Evolutionary conservation across 805 yeast species (phyloP).

Genomic region (Metschnikowia cubensis): DNA sequence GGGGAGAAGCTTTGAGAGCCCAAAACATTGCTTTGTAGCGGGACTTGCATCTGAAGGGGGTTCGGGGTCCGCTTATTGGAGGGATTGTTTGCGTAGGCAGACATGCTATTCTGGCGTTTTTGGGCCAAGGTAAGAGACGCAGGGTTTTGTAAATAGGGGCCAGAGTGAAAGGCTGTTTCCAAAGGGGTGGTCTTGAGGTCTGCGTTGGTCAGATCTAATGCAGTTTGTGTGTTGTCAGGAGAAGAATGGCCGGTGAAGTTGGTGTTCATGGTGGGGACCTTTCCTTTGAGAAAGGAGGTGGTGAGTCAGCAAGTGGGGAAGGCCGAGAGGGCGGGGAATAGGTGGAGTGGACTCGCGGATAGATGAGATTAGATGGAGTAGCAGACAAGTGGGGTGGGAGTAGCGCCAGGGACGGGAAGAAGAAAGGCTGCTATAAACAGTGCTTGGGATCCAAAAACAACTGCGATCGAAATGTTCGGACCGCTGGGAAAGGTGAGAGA

Average conservation of each 20-base stretch:
- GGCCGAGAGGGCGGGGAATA: background rate
- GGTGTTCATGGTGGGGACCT: conserved; percentile 13
- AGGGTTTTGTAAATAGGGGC: conserved; percentile 5
- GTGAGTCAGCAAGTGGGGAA: conserved; percentile 4
- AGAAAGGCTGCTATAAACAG: background rate
- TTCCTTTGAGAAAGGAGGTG: conserved; percentile 2
- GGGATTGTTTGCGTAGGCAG: conserved; percentile 29
- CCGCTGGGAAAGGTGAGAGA: conserved; percentile 1
- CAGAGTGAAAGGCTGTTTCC: conserved; percentile 3
- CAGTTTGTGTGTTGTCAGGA: conserved; percentile 6
- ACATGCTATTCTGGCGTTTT: conserved; percentile 39
- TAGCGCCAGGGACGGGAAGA: background rate
- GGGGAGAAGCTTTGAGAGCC: conserved; percentile 12
- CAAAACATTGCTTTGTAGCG: conserved; percentile 14
- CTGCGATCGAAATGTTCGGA: conserved; percentile 5
- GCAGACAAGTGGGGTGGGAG: background rate
- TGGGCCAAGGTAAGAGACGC: conserved; percentile 21
- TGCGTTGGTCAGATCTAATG: conserved; percentile 3
- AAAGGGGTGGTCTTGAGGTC: background rate
- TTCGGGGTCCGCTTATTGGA: conserved; percentile 35
- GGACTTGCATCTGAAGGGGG: conserved; percentile 16
- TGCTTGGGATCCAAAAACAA: conserved; percentile 1
- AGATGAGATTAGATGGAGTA: background rate
- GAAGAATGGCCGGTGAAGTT: conserved; percentile 7
- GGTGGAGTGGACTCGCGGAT: background rate